Percentiles rank a stretch among this genome's conserved stretches.
Conservation (phyloP, 345 rosid species). For the Durio zibethinus region DNA sequence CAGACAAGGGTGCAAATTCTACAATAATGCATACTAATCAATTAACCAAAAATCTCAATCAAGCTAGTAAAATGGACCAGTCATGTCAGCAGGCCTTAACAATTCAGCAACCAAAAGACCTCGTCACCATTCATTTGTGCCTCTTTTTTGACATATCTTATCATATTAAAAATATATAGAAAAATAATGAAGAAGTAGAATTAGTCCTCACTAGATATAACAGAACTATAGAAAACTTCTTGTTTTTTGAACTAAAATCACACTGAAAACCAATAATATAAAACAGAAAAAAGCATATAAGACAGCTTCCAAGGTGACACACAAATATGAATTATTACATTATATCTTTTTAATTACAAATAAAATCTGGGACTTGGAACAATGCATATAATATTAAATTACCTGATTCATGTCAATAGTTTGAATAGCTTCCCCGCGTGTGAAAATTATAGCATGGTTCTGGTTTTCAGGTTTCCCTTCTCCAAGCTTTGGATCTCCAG, state of each 20-base stretch:
- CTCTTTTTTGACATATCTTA: not conserved
- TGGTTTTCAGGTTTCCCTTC: slow-evolving; percentile 99
- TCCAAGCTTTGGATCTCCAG: slow-evolving; percentile 96
- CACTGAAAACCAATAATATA: not conserved
- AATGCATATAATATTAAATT: not conserved
- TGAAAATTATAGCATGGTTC: slow-evolving; percentile 91
- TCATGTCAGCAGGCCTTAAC: not conserved
- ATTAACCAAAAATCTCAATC: not conserved
- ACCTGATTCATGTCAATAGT: slow-evolving; percentile 99
- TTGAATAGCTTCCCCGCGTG: slow-evolving; percentile 97
- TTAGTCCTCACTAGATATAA: not conserved
- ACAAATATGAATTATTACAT: not conserved
- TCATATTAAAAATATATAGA: not conserved
- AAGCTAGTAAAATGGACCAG: not conserved
- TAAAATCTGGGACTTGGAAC: not conserved
- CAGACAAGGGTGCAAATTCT: not conserved
- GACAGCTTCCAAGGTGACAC: not conserved
- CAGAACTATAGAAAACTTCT: not conserved
- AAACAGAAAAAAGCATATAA: not conserved
- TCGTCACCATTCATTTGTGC: not conserved
- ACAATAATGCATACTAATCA: not conserved
- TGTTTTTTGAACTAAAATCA: not conserved
- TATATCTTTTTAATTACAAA: not conserved
- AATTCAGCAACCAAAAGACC: not conserved
- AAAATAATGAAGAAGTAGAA: not conserved